Evolutionary conservation across 2,329 filamentous ascomycete genomes (phyloP).

Genomic region (Colletotrichum siamense): DNA sequence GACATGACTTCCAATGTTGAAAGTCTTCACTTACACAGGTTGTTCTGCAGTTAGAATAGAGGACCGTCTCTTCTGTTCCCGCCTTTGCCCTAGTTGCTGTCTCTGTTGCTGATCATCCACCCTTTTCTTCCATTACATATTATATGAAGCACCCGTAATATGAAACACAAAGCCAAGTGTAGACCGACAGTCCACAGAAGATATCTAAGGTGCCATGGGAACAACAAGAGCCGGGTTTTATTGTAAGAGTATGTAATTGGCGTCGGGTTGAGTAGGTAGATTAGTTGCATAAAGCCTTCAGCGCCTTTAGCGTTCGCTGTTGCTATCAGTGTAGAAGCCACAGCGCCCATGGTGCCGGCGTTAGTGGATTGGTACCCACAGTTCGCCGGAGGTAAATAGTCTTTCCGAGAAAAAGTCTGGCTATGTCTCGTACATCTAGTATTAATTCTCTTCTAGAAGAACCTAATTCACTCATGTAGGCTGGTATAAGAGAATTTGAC

Average conservation of each 20-base stretch:
- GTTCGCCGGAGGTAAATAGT: not conserved
- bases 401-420: not conserved
- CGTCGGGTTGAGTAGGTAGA: not conserved
- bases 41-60: not conserved
- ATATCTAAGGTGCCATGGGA: not conserved
- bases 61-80: not conserved
- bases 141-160: no score
- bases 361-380: not conserved
- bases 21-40: not conserved
- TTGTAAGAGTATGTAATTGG: not conserved
- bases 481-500: not conserved
- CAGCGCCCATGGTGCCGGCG: not conserved
- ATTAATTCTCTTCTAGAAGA: not conserved
- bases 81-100: not conserved
- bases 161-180: not conserved
- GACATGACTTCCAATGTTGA: accelerated
- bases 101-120: not conserved
- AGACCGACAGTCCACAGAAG: not conserved
- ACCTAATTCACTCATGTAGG: accelerated
- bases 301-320: not conserved
- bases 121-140: no score
- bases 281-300: not conserved
- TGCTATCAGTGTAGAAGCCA: not conserved
- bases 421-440: accelerated
- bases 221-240: accelerated